Percentiles rank a stretch among this genome's conserved stretches.
phyloP scores from a whole-genome alignment of 495 filamentous ascomycete species.

The Cudoniella acicularis region DNA sequence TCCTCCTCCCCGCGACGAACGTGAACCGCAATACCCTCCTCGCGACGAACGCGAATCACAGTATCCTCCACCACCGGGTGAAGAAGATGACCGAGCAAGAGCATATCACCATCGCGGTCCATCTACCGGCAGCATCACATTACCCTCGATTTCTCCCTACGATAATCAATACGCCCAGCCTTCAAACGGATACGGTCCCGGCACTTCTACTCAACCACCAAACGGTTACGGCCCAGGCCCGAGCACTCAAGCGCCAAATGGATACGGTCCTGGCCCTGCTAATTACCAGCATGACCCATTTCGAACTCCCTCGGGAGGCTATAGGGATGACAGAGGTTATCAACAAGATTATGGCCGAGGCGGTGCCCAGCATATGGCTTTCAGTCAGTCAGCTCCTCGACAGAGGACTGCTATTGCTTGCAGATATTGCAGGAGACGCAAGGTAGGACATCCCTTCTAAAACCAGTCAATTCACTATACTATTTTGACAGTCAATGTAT shows the following conservation, averaged over 20 bases:
- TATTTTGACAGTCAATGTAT: too few relatives aligned
- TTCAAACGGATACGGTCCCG: too few relatives aligned
- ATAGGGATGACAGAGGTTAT: constrained; percentile 22
- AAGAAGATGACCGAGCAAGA: constrained; percentile 40
- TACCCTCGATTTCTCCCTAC: constrained; percentile 27
- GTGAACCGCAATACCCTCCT: constrained; percentile 2
- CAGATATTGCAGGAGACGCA: constrained; percentile 75
- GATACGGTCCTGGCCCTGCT: constrained; percentile 20
- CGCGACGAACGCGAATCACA: constrained; percentile 31
- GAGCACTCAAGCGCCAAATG: constrained; percentile 7
- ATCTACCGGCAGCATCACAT: constrained; percentile 20
- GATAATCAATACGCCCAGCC: constrained; percentile 19
- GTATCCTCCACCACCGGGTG: constrained; percentile 45
- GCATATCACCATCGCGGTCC: constrained; percentile 30
- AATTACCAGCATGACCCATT: constrained; percentile 17
- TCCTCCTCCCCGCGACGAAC: constrained; percentile 33
- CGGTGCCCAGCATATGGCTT: constrained; percentile 24
- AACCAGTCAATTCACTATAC: too few relatives aligned
- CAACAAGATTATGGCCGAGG: constrained; percentile 23
- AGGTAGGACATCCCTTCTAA: constrained; percentile 56
- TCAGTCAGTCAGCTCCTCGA: constrained; percentile 61
- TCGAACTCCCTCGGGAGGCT: constrained; percentile 5
- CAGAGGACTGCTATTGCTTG: constrained; percentile 85
- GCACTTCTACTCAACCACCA: constrained; percentile 14
- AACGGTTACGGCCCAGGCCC: constrained; percentile 11